phyloP scores from a whole-genome alignment of 2,329 filamentous ascomycete genomes.

The Colletotrichum lentis region DNA sequence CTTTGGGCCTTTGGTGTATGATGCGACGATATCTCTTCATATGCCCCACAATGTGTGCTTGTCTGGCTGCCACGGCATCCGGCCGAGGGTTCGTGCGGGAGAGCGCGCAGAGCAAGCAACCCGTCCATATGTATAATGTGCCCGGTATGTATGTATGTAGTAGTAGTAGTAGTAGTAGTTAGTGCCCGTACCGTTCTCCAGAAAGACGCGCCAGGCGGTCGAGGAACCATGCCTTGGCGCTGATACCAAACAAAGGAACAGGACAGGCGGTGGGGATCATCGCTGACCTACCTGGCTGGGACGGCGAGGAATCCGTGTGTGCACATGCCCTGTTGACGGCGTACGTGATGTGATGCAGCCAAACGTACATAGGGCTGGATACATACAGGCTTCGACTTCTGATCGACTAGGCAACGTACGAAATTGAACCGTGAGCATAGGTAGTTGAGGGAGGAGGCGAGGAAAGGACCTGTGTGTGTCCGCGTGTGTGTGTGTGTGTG shows the following conservation, averaged over 20 bases:
- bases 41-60: slow-evolving; percentile 7
- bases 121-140: slow-evolving; percentile 1
- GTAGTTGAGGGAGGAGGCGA: background rate
- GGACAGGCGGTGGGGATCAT: slow-evolving; percentile 15
- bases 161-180: too few species aligned
- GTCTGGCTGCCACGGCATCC: background rate
- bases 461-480: background rate
- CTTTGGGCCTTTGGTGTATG: background rate
- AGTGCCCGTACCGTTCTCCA: slow-evolving; percentile 5
- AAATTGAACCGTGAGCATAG: too few species aligned
- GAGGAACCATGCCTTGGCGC: background rate
- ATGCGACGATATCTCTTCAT: background rate
- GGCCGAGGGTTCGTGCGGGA: too few species aligned
- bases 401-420: background rate
- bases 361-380: background rate
- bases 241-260: background rate
- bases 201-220: slow-evolving; percentile 15
- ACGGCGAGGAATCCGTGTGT: background rate
- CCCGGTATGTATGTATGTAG: too few species aligned
- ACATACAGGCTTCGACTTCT: background rate
- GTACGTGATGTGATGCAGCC: background rate
- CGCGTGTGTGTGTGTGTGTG: background rate
- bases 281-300: background rate
- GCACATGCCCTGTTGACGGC: slow-evolving; percentile 16
- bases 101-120: too few species aligned